Evolutionary conservation across 129 eudicot genomes (phyloP), one percentile per base, ranked within the genome.

Genomic region (Mikania micrantha): DNA sequence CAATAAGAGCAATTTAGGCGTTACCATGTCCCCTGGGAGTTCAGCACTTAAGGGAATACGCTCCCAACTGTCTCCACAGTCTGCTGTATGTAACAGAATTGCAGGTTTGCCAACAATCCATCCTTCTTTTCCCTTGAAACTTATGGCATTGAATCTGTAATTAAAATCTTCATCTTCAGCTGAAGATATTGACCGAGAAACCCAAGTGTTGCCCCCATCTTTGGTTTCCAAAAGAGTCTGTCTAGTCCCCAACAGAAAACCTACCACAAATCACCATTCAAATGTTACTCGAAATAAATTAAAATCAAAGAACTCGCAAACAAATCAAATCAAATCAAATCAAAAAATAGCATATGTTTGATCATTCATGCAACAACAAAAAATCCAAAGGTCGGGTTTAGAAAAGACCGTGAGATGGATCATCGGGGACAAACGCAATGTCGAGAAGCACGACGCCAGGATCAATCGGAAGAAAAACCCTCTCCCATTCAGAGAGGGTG

Each of bases 21-120:
- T 71, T 76, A 94, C 99, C 81, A 94, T 94, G 74, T 94, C 99
- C 13, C 99, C 99, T 17, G 99, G 99, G 77, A 94, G 95, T 78
- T 94, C 95, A 75, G 92, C 72, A 80, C 99, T 94, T 72, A 94
- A 70, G 0, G 99, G 99, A 45, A 90, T 87, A 40, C 99, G 87
- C 24, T 90, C 79, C 99, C 99, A 94, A 74, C 85, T 94, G 32
- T 94, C 91, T 69, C 99, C 99, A 21, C 88, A 77, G 70, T 94
- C 93, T 9, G 96, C 75, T 60, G 99, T 94, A 79, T 90, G 82
- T 74, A 94, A 76, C 42, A 94, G 72, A 75, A 94, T 94, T 49
- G 97, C 93, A 22, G 99, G 99, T 68, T 94, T 94, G 36, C 99
- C 99, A 34, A 94, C 79, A 83, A 94, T 94, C 99, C 99, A 94